These are phyloP conservation scores for Diaporthe vaccinii DNA, from an alignment of 2,329 filamentous ascomycete species.

Conservation along the genomic window DNA sequence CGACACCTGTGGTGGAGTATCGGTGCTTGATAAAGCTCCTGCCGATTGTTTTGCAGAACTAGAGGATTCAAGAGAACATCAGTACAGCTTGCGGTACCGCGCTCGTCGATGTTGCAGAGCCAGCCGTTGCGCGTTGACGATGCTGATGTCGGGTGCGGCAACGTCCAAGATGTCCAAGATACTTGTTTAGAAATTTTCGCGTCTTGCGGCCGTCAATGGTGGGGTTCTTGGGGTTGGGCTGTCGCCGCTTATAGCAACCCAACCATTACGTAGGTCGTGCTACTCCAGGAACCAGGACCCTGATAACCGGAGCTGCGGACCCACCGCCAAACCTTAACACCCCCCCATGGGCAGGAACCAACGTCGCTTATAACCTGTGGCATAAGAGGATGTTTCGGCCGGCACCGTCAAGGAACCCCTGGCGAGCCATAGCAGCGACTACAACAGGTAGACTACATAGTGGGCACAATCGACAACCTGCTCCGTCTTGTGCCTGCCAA, in stretches of 20 bases:
- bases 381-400: too few relatives aligned
- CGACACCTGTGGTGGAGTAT: conserved; percentile 87
- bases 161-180: not conserved
- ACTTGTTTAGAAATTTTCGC: conserved; percentile 21
- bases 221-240: conserved; percentile 28
- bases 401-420: not conserved
- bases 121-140: not conserved
- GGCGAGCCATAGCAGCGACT: not conserved
- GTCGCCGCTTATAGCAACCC: conserved; percentile 2
- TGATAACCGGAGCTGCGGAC: not conserved
- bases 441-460: too few relatives aligned
- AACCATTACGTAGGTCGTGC: conserved; percentile 27
- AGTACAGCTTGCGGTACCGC: not conserved
- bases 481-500: not conserved
- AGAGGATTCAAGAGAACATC: not conserved
- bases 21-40: conserved; percentile 65
- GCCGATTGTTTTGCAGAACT: not conserved
- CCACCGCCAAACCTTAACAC: conserved; percentile 14
- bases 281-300: not conserved
- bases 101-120: not conserved
- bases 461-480: not conserved
- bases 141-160: not conserved
- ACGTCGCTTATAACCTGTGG: too few relatives aligned
- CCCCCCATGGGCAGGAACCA: conserved; percentile 14
- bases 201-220: not conserved